A percentile compares a stretch with the other conserved stretches of the same genome.
These are phyloP conservation scores for Leccinum uliginosum DNA, from an alignment of 768 basidiomycete genomes.

Conservation along the genomic window DNA sequence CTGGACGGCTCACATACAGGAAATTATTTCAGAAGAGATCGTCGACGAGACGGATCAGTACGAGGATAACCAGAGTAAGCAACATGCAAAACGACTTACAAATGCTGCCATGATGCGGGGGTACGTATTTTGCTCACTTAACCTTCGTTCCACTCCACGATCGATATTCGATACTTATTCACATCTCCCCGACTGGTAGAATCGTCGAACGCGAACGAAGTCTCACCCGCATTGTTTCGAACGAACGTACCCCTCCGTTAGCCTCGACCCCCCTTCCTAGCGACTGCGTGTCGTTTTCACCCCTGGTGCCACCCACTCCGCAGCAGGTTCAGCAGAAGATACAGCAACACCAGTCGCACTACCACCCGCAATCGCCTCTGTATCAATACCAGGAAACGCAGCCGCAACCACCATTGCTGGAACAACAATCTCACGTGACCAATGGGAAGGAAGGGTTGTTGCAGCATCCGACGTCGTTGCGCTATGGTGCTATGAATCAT, in stretches of 20 bases:
- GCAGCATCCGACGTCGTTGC: conserved; percentile 9
- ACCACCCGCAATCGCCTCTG: not conserved
- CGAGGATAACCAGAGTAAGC: conserved; percentile 81
- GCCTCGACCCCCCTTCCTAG: conserved; percentile 6
- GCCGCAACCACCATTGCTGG: not conserved
- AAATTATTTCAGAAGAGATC: conserved; percentile 95
- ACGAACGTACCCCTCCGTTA: conserved; percentile 38
- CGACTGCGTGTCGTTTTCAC: conserved; percentile 9
- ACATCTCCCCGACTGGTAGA: conserved; percentile 22
- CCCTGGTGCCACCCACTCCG: conserved; percentile 11
- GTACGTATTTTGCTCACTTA: conserved; percentile 33
- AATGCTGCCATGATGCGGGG: conserved; percentile 78
- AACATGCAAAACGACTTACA: conserved; percentile 62
- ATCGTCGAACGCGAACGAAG: conserved; percentile 53
- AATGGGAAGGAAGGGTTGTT: conserved; percentile 6
- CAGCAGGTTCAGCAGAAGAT: conserved; percentile 18
- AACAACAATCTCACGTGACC: not conserved
- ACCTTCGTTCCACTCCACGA: not conserved
- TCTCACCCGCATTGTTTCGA: conserved; percentile 22
- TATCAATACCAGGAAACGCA: conserved; percentile 1
- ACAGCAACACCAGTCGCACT: conserved; percentile 14
- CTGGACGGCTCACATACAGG: conserved; percentile 39
- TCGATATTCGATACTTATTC: not conserved
- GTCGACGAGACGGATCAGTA: conserved; percentile 93
- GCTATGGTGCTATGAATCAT: conserved; percentile 13